A percentile compares a stretch with the other conserved stretches of the same genome.
Evolutionary conservation across 2,329 filamentous ascomycete species (phyloP).

Genomic region (Pseudogymnoascus sp.): DNA sequence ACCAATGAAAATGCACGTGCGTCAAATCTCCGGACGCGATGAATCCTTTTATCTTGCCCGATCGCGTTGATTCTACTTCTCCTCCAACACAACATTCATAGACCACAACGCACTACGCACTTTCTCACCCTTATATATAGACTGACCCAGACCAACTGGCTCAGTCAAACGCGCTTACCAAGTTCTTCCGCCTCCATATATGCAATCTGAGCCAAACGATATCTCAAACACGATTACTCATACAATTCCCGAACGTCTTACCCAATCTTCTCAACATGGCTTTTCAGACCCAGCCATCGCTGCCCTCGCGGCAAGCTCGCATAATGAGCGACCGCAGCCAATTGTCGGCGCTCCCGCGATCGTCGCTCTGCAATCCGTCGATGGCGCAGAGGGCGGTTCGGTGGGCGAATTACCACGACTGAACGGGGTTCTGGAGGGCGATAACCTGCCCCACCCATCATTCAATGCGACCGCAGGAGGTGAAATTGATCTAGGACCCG

Average conservation of each 20-base stretch:
- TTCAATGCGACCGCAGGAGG: slow-evolving; percentile 42
- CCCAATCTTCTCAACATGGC: slow-evolving; percentile 47
- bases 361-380: background rate
- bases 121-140: background rate
- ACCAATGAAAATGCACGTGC: slow-evolving; percentile 7
- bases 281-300: slow-evolving; percentile 34
- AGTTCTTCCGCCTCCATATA: slow-evolving; percentile 42
- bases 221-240: slow-evolving; percentile 36
- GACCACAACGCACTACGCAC: slow-evolving; percentile 1
- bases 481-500: slow-evolving; percentile 47
- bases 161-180: slow-evolving; percentile 24
- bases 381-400: slow-evolving; percentile 36
- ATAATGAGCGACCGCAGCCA: slow-evolving; percentile 23
- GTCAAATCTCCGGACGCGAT: slow-evolving; percentile 5
- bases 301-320: slow-evolving; percentile 22
- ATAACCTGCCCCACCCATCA: slow-evolving; percentile 23
- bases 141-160: slow-evolving; percentile 18
- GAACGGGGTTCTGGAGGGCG: slow-evolving; percentile 29
- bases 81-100: background rate
- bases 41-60: slow-evolving; percentile 1
- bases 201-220: slow-evolving; percentile 50
- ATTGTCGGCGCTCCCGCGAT: slow-evolving; percentile 22
- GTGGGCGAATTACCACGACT: slow-evolving; percentile 44
- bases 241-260: slow-evolving; percentile 27
- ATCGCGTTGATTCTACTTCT: background rate